Base-by-base conservation (phyloP, 257 asterid species). In the Capsicum pubescens region DNA sequence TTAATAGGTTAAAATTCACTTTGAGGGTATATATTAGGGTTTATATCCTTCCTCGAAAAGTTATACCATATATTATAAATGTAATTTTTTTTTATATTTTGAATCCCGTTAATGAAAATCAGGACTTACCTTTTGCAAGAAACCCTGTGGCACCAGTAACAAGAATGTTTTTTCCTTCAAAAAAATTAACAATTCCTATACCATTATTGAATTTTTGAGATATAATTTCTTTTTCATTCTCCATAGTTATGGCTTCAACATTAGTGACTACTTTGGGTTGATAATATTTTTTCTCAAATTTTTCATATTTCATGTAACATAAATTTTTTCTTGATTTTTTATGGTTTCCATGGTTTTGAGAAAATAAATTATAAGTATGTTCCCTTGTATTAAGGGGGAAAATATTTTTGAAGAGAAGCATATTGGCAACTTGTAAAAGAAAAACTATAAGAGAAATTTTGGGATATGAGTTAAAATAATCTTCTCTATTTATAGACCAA, bases 91-190 rank as follows among this genome's bases (percentile, higher is more conserved):
- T 4, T 56, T 55, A 0, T 55, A 14, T 55, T 54, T 55, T 56
- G n/a, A 56, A 14, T 14, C 2, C 8, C 8, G 6, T 14, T 56
- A 58, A 58, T 58, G 10, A 58, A 58, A 58, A 16, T 58, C n/a
- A 14, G 0, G 3, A 58, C 1, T 12, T 67, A 90, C 97, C 97
- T 93, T 93, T 94, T 11, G 92, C 97, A 17, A 94, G 86, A 11
- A 93, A 93, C 13, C 96, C 96, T 0, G 97, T 94, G 1, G 92
- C 95, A 48, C 98, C 97, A 0, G 97, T 94, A 3, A 94, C 64
- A 48, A 94, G 84, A 74, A 92, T 86, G 11, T 86, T 90, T 61
- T 90, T 94, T 32, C 90, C 96, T 42, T 83, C 57, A 6, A 90
- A 90, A 83, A 93, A 92, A 0, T 78, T 66, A 58, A 86, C 76